phyloP scores from a whole-genome alignment of 2,329 filamentous ascomycete species.

The Arthroderma uncinatum region DNA sequence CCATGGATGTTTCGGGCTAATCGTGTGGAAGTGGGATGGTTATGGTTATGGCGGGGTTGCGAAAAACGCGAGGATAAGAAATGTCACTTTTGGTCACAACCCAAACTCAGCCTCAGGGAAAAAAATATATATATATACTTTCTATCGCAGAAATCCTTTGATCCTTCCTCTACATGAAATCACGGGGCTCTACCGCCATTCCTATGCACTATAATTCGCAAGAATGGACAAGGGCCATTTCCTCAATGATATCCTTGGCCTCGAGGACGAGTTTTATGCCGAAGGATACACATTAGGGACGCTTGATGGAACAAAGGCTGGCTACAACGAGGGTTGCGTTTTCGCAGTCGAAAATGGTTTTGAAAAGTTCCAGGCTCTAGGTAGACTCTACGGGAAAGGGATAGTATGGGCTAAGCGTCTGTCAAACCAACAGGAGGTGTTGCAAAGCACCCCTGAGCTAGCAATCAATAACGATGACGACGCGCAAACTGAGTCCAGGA shows the following conservation, averaged over 20 bases:
- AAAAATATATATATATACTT: no score
- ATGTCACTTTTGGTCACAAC: background rate
- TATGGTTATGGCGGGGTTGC: constrained; percentile 7
- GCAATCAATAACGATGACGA: background rate
- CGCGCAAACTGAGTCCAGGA: background rate
- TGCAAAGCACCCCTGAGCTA: background rate
- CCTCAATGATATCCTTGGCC: constrained; percentile 47
- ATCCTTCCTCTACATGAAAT: no score
- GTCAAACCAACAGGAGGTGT: constrained; percentile 21
- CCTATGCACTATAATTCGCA: background rate
- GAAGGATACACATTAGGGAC: constrained; percentile 69
- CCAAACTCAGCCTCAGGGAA: no score
- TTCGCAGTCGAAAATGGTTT: constrained; percentile 90
- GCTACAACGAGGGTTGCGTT: constrained; percentile 75
- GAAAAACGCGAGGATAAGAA: background rate
- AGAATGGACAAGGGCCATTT: constrained; percentile 33
- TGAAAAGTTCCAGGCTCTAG: constrained; percentile 78
- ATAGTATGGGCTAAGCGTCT: constrained; percentile 74
- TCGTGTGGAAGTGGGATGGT: constrained; percentile 5
- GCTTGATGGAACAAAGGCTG: constrained; percentile 63
- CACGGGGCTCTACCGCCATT: background rate
- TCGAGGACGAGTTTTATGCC: constrained; percentile 63
- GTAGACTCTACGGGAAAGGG: constrained; percentile 64
- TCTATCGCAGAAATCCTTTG: no score
- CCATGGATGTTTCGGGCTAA: constrained; percentile 11